Percentiles rank a stretch among this genome's conserved stretches.
Evolutionary conservation across 768 basidiomycete species (phyloP).

Genomic region (Russula griseocarnosa): DNA sequence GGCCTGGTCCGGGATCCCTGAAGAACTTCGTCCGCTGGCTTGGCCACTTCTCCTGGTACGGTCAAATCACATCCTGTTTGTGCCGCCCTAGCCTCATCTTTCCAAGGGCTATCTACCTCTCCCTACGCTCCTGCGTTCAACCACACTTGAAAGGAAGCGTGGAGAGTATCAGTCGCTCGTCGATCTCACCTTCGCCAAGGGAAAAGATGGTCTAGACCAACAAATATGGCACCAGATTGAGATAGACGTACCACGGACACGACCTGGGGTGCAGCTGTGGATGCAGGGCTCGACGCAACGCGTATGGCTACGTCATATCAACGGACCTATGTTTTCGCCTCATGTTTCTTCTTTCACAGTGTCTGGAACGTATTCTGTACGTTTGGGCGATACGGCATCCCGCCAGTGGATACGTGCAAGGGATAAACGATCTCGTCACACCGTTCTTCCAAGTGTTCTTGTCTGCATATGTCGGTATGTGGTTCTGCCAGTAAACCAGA

Average conservation of each 20-base stretch:
- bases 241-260: constrained; percentile 94
- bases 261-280: constrained; percentile 90
- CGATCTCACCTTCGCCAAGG: constrained; percentile 82
- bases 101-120: constrained; percentile 87
- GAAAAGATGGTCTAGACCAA: constrained; percentile 82
- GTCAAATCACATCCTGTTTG: constrained; percentile 22
- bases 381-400: constrained; percentile 99
- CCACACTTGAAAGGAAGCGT: constrained; percentile 83
- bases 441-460: constrained; percentile 98
- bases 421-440: constrained; percentile 96
- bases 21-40: constrained; percentile 80
- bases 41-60: constrained; percentile 93
- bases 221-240: constrained; percentile 99
- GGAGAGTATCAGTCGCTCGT: constrained; percentile 89
- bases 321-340: constrained; percentile 22
- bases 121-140: constrained; percentile 65
- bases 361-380: constrained; percentile 91
- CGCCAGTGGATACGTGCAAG: constrained; percentile 97
- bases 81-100: constrained; percentile 18
- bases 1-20: constrained; percentile 92
- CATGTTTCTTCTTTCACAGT: constrained; percentile 43
- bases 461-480: constrained; percentile 85
- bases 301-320: constrained; percentile 42
- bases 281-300: constrained; percentile 86
- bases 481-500: neutral